Conservation (phyloP, 2,329 filamentous ascomycete genomes). For the Colletotrichum musicola region DNA sequence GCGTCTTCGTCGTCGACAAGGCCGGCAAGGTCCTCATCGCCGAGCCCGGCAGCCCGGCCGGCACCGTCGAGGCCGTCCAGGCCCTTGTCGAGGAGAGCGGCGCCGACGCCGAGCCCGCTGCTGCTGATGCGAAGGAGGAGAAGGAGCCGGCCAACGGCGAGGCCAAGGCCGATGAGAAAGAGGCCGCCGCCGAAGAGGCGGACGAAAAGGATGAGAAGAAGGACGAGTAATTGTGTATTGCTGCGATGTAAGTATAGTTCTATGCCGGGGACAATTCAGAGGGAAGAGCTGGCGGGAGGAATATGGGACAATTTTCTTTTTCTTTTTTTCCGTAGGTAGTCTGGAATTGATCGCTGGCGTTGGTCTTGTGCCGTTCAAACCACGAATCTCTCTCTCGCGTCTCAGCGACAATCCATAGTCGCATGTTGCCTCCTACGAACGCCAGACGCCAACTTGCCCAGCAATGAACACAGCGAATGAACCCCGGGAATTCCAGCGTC, state of each 20-base stretch:
- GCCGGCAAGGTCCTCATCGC: conserved; percentile 82
- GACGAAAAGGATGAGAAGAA: conserved; percentile 34
- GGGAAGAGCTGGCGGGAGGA: conserved; percentile 2
- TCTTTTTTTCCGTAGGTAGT: conserved; percentile 27
- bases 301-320: conserved; percentile 20
- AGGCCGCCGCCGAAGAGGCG: conserved; percentile 40
- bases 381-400: background rate
- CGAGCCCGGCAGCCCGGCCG: conserved; percentile 80
- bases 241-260: conserved; percentile 27
- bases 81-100: conserved; percentile 68
- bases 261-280: background rate
- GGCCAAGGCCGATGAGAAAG: conserved; percentile 41
- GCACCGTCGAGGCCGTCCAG: conserved; percentile 82
- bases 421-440: background rate
- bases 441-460: conserved; percentile 3
- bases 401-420: background rate
- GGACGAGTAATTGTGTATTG: conserved; percentile 29
- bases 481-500: conserved; percentile 13
- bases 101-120: conserved; percentile 58
- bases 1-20: conserved; percentile 90
- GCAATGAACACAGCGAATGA: background rate
- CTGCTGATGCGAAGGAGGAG: conserved; percentile 44
- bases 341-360: conserved; percentile 35
- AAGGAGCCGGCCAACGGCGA: conserved; percentile 45
- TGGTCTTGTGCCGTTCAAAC: conserved; percentile 17